phyloP scores from a whole-genome alignment of 75 land plant species.

The Pinus taeda region DNA sequence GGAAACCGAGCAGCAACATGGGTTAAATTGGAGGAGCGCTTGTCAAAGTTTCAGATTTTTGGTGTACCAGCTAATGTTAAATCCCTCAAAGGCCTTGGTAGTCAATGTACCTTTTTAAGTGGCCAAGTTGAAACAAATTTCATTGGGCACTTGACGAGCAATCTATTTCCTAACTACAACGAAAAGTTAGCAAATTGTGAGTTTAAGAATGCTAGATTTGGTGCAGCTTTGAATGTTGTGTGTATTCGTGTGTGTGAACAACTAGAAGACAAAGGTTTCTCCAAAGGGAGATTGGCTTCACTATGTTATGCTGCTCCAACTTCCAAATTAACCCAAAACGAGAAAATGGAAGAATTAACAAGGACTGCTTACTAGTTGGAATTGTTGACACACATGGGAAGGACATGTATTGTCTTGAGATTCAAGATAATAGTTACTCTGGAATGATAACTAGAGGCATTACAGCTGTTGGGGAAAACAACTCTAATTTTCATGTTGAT shows the following conservation, averaged over 20 bases:
- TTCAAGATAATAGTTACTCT: background rate
- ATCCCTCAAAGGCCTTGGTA: conserved; percentile 70
- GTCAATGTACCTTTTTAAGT: conserved; percentile 67
- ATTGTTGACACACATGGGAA: conserved; percentile 42
- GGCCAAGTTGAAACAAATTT: conserved; percentile 92
- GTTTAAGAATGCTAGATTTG: conserved; percentile 28
- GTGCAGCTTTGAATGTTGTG: conserved; percentile 77
- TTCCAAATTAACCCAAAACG: conserved; percentile 81
- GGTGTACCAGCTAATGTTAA: conserved; percentile 87
- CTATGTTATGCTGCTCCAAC: conserved; percentile 72
- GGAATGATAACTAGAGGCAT: too few species aligned
- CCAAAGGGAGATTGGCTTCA: conserved; percentile 26
- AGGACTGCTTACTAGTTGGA: conserved; percentile 25
- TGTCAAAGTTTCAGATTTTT: too few species aligned
- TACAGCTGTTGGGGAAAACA: too few species aligned
- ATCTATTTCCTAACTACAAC: conserved; percentile 47
- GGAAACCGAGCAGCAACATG: conserved; percentile 74
- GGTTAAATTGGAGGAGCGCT: conserved; percentile 66
- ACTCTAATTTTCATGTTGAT: too few species aligned
- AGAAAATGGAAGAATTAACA: conserved; percentile 38
- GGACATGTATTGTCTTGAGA: conserved; percentile 55
- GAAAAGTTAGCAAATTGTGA: conserved; percentile 10
- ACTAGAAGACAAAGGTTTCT: conserved; percentile 6
- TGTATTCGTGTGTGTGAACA: conserved; percentile 52
- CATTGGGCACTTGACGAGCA: conserved; percentile 71